Base-by-base conservation (phyloP, 2,329 filamentous ascomycete genomes). In the Nigrospora osmanthi region DNA sequence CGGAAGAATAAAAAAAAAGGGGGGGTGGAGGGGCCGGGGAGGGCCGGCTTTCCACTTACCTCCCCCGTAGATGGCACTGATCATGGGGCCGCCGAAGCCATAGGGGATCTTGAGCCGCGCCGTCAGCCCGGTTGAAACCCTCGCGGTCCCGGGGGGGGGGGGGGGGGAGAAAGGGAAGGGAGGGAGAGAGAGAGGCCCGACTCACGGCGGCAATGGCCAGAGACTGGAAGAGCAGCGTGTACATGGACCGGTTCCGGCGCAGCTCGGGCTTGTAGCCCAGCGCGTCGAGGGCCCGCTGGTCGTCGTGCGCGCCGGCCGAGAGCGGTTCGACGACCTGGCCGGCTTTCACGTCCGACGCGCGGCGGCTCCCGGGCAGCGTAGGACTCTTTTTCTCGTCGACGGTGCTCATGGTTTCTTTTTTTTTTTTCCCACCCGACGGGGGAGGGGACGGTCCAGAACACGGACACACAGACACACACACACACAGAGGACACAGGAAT, bases 181-280 rank as follows among this genome's bases (percentile, higher is more conserved):
- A 10, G 23, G 23, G 23, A 7, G 4, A 23, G n/a, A 4, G 9
- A 11, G 2, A 10, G 16, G 14, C n/a, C 14, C 12, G 4, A 32
- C 58, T 47, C 49, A 66, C 63, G 16, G 78, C 77, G 30, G 78
- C 76, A 30, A 81, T 81, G 17, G 78, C 76, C 9, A 82, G 63
- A 0, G 73, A 74, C 58, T 81, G 78, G 57, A 82, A 83, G 12
- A 82, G 65, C 1, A 83, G 63, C 0, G 77, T 81, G 49, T 74
- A 68, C 53, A 81, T 70, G 0, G 78, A 81, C 31, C 80, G 70
- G 49, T 82, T 83, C 17, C 77, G 72, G 16, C 59, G 64, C 15
- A 83, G 63, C 54, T 80, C 76, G 5, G 75, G 70, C 46, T 69
- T 74, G 61, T 83, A 83, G 28, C 79, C 77, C 17, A 82, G 63